Evolutionary conservation across 306 rosid genomes (phyloP).

Genomic region (Malus orientalis): DNA sequence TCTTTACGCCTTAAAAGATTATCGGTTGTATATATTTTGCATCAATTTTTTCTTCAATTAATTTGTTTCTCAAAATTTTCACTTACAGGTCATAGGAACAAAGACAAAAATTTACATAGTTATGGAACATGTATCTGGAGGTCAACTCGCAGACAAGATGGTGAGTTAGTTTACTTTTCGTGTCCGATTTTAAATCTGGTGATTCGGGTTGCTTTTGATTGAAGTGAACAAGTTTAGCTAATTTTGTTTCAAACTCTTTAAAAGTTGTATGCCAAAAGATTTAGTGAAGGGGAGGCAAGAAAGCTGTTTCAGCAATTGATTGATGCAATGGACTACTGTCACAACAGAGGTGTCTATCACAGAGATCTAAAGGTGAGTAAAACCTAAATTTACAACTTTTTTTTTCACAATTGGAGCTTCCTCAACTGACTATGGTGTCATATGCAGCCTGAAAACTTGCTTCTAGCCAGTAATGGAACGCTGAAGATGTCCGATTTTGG

Average conservation of each 20-base stretch:
- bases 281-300: constrained; percentile 60
- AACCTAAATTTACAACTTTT: not conserved
- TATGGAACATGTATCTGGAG: constrained; percentile 72
- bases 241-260: not conserved
- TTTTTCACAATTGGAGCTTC: not conserved
- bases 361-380: constrained; percentile 68
- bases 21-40: not conserved
- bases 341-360: constrained; percentile 64
- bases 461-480: constrained; percentile 55
- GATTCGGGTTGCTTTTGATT: not conserved
- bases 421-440: constrained; percentile 11
- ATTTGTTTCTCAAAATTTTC: not conserved
- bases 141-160: constrained; percentile 60
- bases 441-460: constrained; percentile 71
- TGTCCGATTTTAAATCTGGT: not conserved
- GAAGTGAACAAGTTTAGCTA: not conserved
- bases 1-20: not conserved
- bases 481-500: constrained; percentile 78
- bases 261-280: constrained; percentile 37
- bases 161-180: constrained; percentile 34
- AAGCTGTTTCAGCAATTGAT: constrained; percentile 74
- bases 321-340: constrained; percentile 72
- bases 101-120: constrained; percentile 70
- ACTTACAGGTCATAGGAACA: constrained; percentile 57
- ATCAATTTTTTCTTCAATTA: not conserved